A percentile compares a stretch with the other conserved stretches of the same genome.
phyloP scores from a whole-genome alignment of 1,284 basidiomycete species.

The Schizopora paradoxa region DNA sequence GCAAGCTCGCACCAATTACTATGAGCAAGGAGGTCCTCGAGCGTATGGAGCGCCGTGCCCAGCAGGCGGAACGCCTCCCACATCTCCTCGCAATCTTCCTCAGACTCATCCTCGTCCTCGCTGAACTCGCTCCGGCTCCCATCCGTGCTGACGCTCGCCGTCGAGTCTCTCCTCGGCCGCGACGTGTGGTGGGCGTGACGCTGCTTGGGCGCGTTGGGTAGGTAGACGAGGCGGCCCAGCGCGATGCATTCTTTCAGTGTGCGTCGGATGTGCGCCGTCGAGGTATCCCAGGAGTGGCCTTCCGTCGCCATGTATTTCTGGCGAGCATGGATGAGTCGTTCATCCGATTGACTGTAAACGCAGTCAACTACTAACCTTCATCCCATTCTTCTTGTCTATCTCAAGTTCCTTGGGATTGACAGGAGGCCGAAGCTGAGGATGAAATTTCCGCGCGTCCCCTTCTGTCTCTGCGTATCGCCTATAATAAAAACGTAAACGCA shows the following conservation, averaged over 20 bases:
- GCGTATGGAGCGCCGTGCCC: slow-evolving; percentile 38
- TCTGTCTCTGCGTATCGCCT: slow-evolving; percentile 43
- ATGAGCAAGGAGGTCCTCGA: slow-evolving; percentile 48
- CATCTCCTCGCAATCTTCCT: slow-evolving; percentile 12
- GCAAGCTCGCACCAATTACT: slow-evolving; percentile 43
- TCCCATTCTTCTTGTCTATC: slow-evolving; percentile 48
- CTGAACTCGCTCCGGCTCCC: too few relatives aligned
- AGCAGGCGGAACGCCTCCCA: slow-evolving; percentile 27
- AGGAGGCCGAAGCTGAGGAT: slow-evolving; percentile 43
- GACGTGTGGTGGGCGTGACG: not conserved
- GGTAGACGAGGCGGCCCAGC: slow-evolving; percentile 17
- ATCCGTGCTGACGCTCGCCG: not conserved
- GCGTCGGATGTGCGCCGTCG: slow-evolving; percentile 42
- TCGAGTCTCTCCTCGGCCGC: not conserved
- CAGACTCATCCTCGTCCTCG: too few relatives aligned
- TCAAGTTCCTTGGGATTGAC: slow-evolving; percentile 46
- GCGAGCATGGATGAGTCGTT: not conserved
- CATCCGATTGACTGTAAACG: not conserved
- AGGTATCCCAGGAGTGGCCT: slow-evolving; percentile 45
- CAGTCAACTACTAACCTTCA: slow-evolving; percentile 45
- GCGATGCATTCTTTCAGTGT: slow-evolving; percentile 37
- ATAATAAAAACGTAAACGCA: slow-evolving; percentile 10
- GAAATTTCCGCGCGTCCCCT: slow-evolving; percentile 34
- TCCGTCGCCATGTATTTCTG: slow-evolving; percentile 40
- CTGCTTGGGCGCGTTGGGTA: not conserved